Percentiles rank a stretch among this genome's conserved stretches.
phyloP scores from a whole-genome alignment of 305 asterid species.

The Fraxinus baroniana region DNA sequence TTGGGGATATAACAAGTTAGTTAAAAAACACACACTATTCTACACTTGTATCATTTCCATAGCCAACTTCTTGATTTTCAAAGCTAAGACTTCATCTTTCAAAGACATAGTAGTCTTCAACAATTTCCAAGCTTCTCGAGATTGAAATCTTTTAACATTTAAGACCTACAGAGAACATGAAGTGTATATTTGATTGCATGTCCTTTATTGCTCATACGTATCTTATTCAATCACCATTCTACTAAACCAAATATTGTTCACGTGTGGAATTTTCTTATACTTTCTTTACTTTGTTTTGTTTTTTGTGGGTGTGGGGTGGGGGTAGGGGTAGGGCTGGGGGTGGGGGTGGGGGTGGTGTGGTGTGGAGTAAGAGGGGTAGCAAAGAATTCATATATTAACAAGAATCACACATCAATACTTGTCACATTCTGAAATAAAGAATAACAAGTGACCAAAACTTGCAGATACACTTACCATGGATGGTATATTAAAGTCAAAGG shows the following conservation, averaged over 20 bases:
- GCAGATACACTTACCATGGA: slow-evolving; percentile 50
- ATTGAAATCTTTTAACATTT: background rate
- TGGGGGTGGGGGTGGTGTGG: background rate
- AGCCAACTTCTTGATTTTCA: background rate
- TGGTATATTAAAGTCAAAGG: slow-evolving; percentile 43
- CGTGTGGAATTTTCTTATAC: background rate
- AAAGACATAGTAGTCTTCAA: background rate
- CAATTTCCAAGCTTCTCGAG: background rate
- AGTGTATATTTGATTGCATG: background rate
- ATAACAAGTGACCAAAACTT: slow-evolving; percentile 12
- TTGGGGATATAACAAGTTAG: background rate
- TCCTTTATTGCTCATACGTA: background rate
- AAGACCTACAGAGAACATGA: background rate
- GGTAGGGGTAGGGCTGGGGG: background rate
- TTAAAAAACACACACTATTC: background rate
- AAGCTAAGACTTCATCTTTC: background rate
- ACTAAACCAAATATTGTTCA: background rate
- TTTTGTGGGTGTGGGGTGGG: background rate
- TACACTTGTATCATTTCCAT: background rate
- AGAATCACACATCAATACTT: background rate
- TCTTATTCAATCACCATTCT: background rate
- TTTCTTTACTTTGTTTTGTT: background rate
- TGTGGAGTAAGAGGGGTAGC: background rate
- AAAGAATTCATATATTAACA: background rate
- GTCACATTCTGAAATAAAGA: background rate